Base-by-base conservation (phyloP, 306 rosid species). In the Vigna unguiculata region DNA sequence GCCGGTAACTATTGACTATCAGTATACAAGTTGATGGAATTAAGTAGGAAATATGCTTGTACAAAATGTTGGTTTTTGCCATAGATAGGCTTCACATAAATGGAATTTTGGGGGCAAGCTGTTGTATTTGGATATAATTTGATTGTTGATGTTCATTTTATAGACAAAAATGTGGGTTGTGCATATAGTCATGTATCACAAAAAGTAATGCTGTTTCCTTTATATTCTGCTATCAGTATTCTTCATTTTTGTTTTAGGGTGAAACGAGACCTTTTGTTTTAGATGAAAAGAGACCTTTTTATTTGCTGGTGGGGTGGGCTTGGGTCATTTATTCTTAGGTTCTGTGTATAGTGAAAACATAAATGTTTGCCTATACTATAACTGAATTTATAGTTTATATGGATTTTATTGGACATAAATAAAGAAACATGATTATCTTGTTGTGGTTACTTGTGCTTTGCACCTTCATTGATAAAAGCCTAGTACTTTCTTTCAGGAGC, bases 401-500 rank as follows among this genome's bases (percentile, higher is more conserved):
- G 9, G n/a, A 59, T 60, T 63, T 38, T 52, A 66, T 72, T 41
- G 6, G 46, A 47, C 55, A 22, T 51, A 21, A 38, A 22, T 51
- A 21, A 38, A 76, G 51, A 72, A 12, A 32, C 47, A 43, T 68
- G 69, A 55, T 47, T 74, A 14, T 55, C 40, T 55, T 68, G 65
- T 17, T 28, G 32, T 55, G 40, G 9, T 40, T 13, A 13, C 19
- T 46, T 34, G 15, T 55, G 14, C n/a, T 75, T 57, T 79, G 47
- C n/a, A 2, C 65, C n/a, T 8, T 75, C 28, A 74, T 68, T 24
- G 51, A 25, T 55, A n/a, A 43, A 13, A 58, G 40, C 24, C 2
- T 25, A 58, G 28, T n/a, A 22, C 64, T 69, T 36, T n/a, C 77
- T 82, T 82, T 76, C 84, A 95, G 99, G 99, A 95, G 88, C 99